Conservation (phyloP, 2,329 filamentous ascomycete genomes). For the Fusarium fujikuroi region DNA sequence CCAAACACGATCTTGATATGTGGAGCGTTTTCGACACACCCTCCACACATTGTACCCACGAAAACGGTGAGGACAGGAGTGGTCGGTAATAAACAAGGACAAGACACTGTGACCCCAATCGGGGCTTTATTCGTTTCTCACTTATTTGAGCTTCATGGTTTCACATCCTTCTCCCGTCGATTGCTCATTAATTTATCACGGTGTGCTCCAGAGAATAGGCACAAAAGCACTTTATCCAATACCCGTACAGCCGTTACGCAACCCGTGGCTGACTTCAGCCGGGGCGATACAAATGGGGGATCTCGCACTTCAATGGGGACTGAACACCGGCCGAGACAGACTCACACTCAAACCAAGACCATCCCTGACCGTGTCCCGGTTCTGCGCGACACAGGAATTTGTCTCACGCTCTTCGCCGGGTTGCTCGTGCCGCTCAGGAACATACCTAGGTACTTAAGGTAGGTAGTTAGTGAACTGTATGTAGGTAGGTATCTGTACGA, state of each 20-base stretch:
- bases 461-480: background rate
- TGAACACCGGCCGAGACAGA: constrained; percentile 5
- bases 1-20: constrained; percentile 5
- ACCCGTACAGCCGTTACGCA: constrained; percentile 22
- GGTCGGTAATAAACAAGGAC: background rate
- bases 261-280: constrained; percentile 22
- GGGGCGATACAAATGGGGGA: constrained; percentile 23
- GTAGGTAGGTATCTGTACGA: background rate
- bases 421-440: constrained; percentile 2
- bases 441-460: background rate
- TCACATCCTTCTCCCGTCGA: background rate
- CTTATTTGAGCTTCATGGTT: background rate
- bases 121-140: constrained; percentile 25
- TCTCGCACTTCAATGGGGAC: constrained; percentile 7
- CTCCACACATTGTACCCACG: constrained; percentile 37
- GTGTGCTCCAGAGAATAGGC: constrained; percentile 17
- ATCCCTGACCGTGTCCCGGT: constrained; percentile 12
- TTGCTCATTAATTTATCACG: background rate
- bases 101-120: constrained; percentile 28
- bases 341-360: background rate
- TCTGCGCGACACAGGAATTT: constrained; percentile 18
- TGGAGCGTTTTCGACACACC: constrained; percentile 24
- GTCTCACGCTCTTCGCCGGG: constrained; percentile 6
- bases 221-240: constrained; percentile 27
- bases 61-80: constrained; percentile 38